phyloP scores from a whole-genome alignment of 1,139 yeast genomes.

The Petasospora fabianii region DNA sequence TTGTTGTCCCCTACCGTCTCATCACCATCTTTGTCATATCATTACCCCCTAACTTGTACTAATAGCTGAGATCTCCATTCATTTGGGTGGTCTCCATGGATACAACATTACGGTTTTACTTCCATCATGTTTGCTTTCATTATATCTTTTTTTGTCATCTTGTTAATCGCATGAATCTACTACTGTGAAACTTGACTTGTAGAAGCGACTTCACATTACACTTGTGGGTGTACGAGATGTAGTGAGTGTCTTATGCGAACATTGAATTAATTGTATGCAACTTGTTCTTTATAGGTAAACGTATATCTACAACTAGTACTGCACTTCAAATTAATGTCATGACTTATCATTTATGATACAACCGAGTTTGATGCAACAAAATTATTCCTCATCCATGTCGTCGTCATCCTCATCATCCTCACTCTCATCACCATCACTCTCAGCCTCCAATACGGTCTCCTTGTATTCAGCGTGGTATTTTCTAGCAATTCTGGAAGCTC shows the following conservation, averaged over 20 bases:
- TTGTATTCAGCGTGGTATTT: conserved; percentile 51
- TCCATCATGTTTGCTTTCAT: not conserved
- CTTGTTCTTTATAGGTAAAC: too few species aligned
- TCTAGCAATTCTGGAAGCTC: conserved; percentile 70
- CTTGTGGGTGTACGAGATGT: too few species aligned
- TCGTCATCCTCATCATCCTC: conserved; percentile 42
- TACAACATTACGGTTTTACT: not conserved
- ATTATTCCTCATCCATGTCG: conserved; percentile 19
- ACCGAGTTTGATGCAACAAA: conserved; percentile 1
- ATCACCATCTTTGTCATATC: not conserved
- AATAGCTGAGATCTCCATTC: conserved; percentile 1
- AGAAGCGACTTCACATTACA: too few species aligned
- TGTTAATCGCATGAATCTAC: conserved; percentile 1
- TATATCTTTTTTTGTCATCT: conserved; percentile 1
- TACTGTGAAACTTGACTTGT: not conserved
- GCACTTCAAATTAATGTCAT: too few species aligned
- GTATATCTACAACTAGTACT: too few species aligned
- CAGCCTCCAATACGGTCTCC: conserved; percentile 60
- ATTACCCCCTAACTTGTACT: not conserved
- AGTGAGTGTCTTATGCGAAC: too few species aligned
- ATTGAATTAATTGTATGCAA: too few species aligned
- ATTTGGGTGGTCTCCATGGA: not conserved
- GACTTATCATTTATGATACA: too few species aligned
- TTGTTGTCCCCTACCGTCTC: not conserved
- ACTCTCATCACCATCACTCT: conserved; percentile 54